phyloP scores from a whole-genome alignment of 2,329 filamentous ascomycete genomes.

The Pseudogymnoascus sp. region DNA sequence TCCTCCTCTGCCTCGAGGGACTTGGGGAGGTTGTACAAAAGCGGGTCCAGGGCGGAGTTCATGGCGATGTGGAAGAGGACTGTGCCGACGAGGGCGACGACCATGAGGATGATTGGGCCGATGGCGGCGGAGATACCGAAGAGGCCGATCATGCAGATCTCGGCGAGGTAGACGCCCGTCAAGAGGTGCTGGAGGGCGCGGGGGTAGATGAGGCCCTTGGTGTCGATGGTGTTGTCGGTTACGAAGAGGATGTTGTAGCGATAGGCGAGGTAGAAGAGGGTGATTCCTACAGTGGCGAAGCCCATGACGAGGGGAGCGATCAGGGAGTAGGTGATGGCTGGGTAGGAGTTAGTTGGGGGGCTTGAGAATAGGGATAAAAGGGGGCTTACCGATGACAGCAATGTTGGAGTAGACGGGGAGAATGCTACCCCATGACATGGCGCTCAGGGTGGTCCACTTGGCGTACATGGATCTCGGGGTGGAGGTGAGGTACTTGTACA shows the following conservation, averaged over 20 bases:
- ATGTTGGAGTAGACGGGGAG: slow-evolving; percentile 77
- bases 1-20: slow-evolving; percentile 55
- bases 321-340: slow-evolving; percentile 74
- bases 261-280: slow-evolving; percentile 78
- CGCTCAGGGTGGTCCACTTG: slow-evolving; percentile 65
- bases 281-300: slow-evolving; percentile 72
- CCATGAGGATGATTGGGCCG: slow-evolving; percentile 66
- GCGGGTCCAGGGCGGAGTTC: slow-evolving; percentile 62
- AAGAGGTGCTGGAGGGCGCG: slow-evolving; percentile 81
- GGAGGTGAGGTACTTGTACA: slow-evolving; percentile 65
- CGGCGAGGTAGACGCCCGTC: slow-evolving; percentile 72
- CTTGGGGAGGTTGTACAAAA: slow-evolving; percentile 71
- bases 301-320: slow-evolving; percentile 79
- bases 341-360: slow-evolving; percentile 14
- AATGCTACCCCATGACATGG: slow-evolving; percentile 75
- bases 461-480: slow-evolving; percentile 74
- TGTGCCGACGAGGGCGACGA: slow-evolving; percentile 67
- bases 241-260: slow-evolving; percentile 88
- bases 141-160: slow-evolving; percentile 76
- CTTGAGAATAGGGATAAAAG: background rate
- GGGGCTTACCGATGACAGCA: slow-evolving; percentile 60
- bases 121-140: slow-evolving; percentile 62
- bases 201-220: slow-evolving; percentile 78
- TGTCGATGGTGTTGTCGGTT: slow-evolving; percentile 72
- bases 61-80: slow-evolving; percentile 67